Conservation (phyloP, 495 filamentous ascomycete genomes). For the Copromyces sp. region DNA sequence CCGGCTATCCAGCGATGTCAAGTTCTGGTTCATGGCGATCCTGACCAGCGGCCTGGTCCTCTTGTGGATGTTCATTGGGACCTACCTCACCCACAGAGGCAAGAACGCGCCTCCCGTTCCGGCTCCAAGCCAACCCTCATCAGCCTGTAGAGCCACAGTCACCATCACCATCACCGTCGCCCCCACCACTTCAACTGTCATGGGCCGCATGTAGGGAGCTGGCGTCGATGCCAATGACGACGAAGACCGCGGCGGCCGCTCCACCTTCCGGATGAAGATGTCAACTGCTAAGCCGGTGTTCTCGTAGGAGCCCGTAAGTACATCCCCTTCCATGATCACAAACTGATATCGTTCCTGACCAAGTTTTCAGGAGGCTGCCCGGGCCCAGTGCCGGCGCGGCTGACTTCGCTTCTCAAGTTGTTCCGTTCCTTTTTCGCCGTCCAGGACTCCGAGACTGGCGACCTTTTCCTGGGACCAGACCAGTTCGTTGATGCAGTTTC, state of each 20-base stretch:
- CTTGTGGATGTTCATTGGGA: background rate
- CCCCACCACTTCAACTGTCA: background rate
- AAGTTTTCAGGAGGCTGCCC: background rate
- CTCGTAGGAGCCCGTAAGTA: background rate
- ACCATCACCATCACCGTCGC: background rate
- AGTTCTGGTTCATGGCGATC: rapidly evolving
- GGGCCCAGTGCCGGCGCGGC: background rate
- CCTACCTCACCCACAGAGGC: background rate
- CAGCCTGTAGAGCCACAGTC: background rate
- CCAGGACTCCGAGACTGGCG: background rate
- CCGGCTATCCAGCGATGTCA: background rate
- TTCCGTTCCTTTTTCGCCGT: background rate
- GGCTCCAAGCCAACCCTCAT: background rate
- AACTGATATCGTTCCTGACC: background rate
- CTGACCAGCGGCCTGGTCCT: background rate
- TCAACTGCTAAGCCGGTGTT: background rate
- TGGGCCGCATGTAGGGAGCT: background rate
- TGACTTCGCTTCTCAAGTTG: background rate
- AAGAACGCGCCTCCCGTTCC: background rate
- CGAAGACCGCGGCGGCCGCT: background rate
- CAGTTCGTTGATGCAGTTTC: background rate
- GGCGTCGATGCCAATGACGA: background rate
- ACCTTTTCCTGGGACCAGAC: background rate
- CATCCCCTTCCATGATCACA: background rate
- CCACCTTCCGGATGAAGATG: background rate